Percentiles rank a stretch among this genome's conserved stretches.
phyloP scores from a whole-genome alignment of 225 moss, liverwort and hornwort species.

The Pseudisothecium myosuroides region DNA sequence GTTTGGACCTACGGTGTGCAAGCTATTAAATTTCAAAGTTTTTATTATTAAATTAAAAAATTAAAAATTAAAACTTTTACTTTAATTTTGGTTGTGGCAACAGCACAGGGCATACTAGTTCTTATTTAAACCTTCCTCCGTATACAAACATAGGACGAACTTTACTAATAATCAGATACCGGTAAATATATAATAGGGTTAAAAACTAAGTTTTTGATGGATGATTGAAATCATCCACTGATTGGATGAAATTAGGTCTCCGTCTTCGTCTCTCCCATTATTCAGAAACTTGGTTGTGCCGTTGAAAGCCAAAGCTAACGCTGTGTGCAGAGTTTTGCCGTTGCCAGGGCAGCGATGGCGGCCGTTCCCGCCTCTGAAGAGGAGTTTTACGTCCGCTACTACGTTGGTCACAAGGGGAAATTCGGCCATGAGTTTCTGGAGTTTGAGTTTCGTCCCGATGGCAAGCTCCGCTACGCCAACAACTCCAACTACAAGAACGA shows the following conservation, averaged over 20 bases:
- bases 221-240: neutral
- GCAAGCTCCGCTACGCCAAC: conserved; percentile 60
- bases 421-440: conserved; percentile 62
- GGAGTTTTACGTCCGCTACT: conserved; percentile 53
- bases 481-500: conserved; percentile 69
- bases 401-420: conserved; percentile 53
- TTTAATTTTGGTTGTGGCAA: too few species aligned
- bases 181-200: neutral
- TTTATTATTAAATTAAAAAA: too few species aligned
- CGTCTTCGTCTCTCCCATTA: neutral
- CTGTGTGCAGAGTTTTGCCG: neutral
- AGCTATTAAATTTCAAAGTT: too few species aligned
- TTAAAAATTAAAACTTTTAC: too few species aligned
- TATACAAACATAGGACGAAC: too few species aligned
- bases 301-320: neutral
- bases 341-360: conserved; percentile 1
- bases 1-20: too few species aligned
- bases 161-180: too few species aligned
- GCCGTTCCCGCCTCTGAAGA: neutral
- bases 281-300: neutral
- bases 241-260: neutral
- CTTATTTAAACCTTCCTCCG: too few species aligned
- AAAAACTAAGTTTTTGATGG: neutral
- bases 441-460: conserved; percentile 28
- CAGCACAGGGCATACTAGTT: too few species aligned